Conservation (phyloP, 2,329 filamentous ascomycete species). For the Colletotrichum scovillei region DNA sequence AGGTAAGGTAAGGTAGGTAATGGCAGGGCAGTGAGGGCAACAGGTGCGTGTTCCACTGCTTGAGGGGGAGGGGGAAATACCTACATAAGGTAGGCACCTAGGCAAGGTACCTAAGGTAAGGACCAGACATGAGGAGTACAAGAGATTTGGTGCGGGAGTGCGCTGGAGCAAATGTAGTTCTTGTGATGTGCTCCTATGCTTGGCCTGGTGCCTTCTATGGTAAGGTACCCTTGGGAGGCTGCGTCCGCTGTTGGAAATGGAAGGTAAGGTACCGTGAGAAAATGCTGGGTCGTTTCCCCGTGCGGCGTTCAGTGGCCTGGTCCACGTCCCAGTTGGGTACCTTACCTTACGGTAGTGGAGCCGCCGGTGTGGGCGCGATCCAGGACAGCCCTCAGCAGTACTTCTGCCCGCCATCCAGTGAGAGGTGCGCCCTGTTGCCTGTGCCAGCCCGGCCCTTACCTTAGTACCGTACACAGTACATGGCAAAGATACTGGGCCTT, state of each 20-base stretch:
- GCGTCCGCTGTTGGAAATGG: no score
- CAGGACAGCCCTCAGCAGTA: conserved; percentile 14
- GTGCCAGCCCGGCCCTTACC: conserved; percentile 25
- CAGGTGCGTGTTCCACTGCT: neutral
- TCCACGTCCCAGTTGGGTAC: neutral
- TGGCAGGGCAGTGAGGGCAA: neutral
- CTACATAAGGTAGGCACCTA: no score
- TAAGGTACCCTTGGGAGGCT: neutral
- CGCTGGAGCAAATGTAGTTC: neutral
- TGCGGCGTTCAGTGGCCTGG: neutral
- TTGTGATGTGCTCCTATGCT: neutral
- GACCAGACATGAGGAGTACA: neutral
- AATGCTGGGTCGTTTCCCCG: neutral
- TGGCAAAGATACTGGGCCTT: no score
- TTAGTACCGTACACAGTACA: neutral
- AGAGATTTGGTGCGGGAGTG: neutral
- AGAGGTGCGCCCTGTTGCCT: conserved; percentile 20
- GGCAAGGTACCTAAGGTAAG: no score
- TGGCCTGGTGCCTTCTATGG: neutral
- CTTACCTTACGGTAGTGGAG: neutral
- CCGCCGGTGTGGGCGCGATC: neutral
- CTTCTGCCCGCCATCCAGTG: conserved; percentile 26
- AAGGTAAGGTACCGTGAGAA: neutral
- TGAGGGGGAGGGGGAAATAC: neutral
- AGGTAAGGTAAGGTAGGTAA: neutral